These are phyloP conservation scores for Hypericum perforatum DNA, from an alignment of 345 rosid species.

Conservation along the genomic window DNA sequence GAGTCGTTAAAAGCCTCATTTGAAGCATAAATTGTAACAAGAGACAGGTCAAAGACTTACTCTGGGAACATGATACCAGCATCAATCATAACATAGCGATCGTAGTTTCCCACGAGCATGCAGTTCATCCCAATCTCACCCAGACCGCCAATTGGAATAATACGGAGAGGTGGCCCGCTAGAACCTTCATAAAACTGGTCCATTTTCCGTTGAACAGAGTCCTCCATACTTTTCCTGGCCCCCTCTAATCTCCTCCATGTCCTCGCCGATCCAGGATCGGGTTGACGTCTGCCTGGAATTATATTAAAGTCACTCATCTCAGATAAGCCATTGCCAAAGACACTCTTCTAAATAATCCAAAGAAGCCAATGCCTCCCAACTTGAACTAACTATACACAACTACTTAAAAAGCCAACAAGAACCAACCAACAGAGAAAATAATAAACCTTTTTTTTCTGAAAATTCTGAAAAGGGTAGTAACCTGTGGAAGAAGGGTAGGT, in stretches of 20 bases:
- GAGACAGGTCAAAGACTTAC: slow-evolving; percentile 46
- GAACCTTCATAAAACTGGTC: slow-evolving; percentile 92
- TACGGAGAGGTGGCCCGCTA: slow-evolving; percentile 86
- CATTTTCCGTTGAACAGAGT: slow-evolving; percentile 90
- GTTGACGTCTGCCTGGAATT: slow-evolving; percentile 31
- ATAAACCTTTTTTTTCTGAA: no score
- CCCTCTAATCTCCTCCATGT: slow-evolving; percentile 67
- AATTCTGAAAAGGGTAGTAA: no score
- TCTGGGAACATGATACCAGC: slow-evolving; percentile 98
- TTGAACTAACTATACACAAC: no score
- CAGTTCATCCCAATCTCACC: slow-evolving; percentile 99
- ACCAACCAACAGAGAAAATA: no score
- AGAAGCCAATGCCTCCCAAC: no score
- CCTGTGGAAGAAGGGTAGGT: no score
- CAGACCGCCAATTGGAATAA: slow-evolving; percentile 92
- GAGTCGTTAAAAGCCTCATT: neutral
- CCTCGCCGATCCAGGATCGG: slow-evolving; percentile 32
- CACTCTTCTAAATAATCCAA: no score
- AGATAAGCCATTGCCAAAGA: no score
- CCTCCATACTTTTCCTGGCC: slow-evolving; percentile 86
- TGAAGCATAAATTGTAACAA: no score
- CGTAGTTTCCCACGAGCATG: slow-evolving; percentile 95
- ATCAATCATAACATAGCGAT: slow-evolving; percentile 85
- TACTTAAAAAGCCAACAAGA: no score
- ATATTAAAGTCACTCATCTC: no score